Percentiles rank a stretch among this genome's conserved stretches.
Evolutionary conservation across 2,329 filamentous ascomycete species (phyloP).

Genomic region (Aspergillus costaricaensis): DNA sequence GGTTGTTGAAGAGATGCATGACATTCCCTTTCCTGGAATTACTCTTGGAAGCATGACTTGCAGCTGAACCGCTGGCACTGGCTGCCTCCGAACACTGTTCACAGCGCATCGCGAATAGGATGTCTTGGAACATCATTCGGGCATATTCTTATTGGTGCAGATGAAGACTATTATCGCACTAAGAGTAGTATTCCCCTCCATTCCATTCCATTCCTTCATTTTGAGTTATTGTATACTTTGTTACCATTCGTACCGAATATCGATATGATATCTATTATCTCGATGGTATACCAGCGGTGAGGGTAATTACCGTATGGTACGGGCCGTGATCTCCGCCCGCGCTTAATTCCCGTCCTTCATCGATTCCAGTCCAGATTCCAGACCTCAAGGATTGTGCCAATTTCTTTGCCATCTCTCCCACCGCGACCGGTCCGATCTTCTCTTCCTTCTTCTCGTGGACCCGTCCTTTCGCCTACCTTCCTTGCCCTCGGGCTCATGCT

Average conservation of each 20-base stretch:
- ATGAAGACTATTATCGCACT: background rate
- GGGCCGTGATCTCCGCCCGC: background rate
- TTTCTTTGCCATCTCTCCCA: background rate
- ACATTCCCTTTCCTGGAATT: background rate
- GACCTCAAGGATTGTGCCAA: too few relatives aligned
- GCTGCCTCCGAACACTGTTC: background rate
- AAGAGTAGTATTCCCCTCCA: background rate
- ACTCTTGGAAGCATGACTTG: constrained; percentile 1
- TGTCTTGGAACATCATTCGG: background rate
- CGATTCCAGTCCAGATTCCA: too few relatives aligned
- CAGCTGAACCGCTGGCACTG: background rate
- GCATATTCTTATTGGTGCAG: background rate
- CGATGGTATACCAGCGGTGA: constrained; percentile 7
- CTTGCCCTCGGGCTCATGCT: constrained; percentile 33
- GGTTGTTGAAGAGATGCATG: background rate
- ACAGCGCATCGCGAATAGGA: constrained; percentile 1
- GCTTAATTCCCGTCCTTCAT: background rate
- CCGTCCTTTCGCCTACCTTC: constrained; percentile 5
- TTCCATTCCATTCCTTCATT: background rate
- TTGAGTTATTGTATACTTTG: background rate
- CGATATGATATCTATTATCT: background rate
- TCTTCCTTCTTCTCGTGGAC: background rate
- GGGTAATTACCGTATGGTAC: constrained; percentile 14
- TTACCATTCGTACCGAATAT: too few relatives aligned
- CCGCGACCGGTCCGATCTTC: background rate